Percentiles rank a stretch among this genome's conserved stretches.
phyloP scores from a whole-genome alignment of 208 protist species.

The Crithidia thermophila region DNA sequence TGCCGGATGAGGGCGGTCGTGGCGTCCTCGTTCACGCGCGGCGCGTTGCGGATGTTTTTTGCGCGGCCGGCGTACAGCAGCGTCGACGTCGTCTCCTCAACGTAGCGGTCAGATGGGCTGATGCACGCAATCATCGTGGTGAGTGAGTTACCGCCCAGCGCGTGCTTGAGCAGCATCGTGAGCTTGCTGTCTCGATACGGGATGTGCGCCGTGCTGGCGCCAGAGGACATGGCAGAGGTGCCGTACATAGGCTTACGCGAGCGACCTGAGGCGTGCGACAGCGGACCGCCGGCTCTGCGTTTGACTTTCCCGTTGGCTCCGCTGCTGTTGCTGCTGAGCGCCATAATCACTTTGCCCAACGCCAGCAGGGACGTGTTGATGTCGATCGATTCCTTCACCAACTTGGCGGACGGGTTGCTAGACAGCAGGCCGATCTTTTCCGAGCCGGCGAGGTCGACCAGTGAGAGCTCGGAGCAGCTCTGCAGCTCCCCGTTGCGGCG shows the following conservation, averaged over 20 bases:
- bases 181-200: constrained; percentile 93
- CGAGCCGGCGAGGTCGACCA: constrained; percentile 94
- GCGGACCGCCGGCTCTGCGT: not conserved
- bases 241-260: not conserved
- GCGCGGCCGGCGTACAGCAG: constrained; percentile 90
- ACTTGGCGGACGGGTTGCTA: constrained; percentile 44
- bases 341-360: constrained; percentile 92
- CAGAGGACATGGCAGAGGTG: too few species aligned
- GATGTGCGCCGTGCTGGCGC: constrained; percentile 48
- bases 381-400: constrained; percentile 88
- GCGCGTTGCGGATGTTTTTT: constrained; percentile 89
- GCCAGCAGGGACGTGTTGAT: constrained; percentile 93
- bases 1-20: constrained; percentile 62
- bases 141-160: constrained; percentile 91
- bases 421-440: constrained; percentile 79
- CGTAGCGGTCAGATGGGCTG: constrained; percentile 71
- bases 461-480: constrained; percentile 68
- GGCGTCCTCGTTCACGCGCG: constrained; percentile 82
- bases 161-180: constrained; percentile 87
- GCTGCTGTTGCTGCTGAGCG: constrained; percentile 42
- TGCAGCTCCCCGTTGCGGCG: constrained; percentile 40
- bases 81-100: constrained; percentile 92
- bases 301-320: not conserved
- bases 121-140: constrained; percentile 94
- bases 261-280: not conserved